phyloP scores from a whole-genome alignment of 257 asterid species.

The Nicotiana sylvestris region DNA sequence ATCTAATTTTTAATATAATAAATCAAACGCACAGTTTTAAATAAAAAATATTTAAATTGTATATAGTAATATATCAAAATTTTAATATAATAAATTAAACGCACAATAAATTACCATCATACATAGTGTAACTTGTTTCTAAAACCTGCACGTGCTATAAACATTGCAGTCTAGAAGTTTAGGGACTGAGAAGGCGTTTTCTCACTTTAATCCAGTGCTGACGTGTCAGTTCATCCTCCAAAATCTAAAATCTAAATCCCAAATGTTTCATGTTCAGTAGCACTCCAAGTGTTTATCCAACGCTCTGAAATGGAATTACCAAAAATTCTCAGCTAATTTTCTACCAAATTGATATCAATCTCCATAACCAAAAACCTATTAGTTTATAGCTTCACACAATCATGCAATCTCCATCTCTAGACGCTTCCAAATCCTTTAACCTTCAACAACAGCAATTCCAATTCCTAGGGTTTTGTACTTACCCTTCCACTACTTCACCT shows the following conservation, averaged over 20 bases:
- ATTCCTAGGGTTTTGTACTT: constrained; percentile 17
- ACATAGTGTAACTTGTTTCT: too few relatives aligned
- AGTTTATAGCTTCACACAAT: neutral
- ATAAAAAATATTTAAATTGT: too few relatives aligned
- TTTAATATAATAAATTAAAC: too few relatives aligned
- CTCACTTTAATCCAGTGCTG: neutral
- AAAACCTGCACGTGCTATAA: too few relatives aligned
- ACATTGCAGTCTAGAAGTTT: neutral
- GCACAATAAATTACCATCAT: too few relatives aligned
- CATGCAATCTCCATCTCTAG: constrained; percentile 54
- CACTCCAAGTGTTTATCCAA: neutral
- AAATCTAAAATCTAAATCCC: neutral
- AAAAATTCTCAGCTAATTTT: neutral
- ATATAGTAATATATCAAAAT: too few relatives aligned
- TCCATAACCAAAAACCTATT: neutral
- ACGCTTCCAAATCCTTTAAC: constrained; percentile 45
- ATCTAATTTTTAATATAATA: too few relatives aligned
- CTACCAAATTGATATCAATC: neutral
- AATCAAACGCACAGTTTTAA: too few relatives aligned
- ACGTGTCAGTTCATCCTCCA: neutral
- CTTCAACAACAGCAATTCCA: constrained; percentile 12
- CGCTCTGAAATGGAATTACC: neutral
- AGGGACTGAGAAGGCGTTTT: neutral
- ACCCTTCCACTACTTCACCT: constrained; percentile 12
- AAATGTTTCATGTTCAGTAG: neutral